Evolutionary conservation across 106 monocot species (phyloP), one percentile per base, ranked within the genome.

Genomic region (Apostasia shenzhenica): DNA sequence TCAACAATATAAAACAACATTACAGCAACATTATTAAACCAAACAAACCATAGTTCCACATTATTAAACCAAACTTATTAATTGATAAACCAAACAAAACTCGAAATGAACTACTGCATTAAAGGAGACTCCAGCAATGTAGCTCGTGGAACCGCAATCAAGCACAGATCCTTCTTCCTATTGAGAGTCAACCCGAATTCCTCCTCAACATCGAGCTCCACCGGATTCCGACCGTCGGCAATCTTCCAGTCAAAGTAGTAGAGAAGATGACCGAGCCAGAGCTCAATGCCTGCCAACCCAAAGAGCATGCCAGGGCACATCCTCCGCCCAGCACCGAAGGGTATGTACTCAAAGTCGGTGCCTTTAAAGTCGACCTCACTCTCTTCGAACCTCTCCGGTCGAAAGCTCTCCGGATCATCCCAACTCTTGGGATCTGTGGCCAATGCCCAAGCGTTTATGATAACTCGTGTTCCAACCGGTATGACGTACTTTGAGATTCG

Each of bases 221-320:
- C 6, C 5, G 57, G 57, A 38, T 7, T 3, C 39, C 2, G 5
- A 1, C 57, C 57, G 6, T 14, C 26, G 0, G 39, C 37, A 8
- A 57, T 14, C 5, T 61, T 42, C 42, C 61, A 61, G 6, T 61
- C 61, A 11, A 61, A 61, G 61, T 61, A 43, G 61, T 14, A 61
- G 42, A 61, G 9, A 0, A 61, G 12, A 5, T 42, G 42, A 3
- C 42, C 61, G 12, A 61, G 61, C 61, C 9, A 61, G 40, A 2
- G 10, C 61, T 10, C 42, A 6, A 61, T 61, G 40, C 43, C 26
- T 42, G 61, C 42, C 42, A 43, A 41, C 6, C 11, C 61, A 61
- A 61, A 61, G 3, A 8, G 6, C 43, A 61, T 43, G 2, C 40
- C 11, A 3, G 44, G 44, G 37, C 62, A 62, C 43, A 62, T 45